A percentile compares a stretch with the other conserved stretches of the same genome.
Evolutionary conservation across 2,329 filamentous ascomycete genomes (phyloP).

Genomic region (Botrytis paeoniae): DNA sequence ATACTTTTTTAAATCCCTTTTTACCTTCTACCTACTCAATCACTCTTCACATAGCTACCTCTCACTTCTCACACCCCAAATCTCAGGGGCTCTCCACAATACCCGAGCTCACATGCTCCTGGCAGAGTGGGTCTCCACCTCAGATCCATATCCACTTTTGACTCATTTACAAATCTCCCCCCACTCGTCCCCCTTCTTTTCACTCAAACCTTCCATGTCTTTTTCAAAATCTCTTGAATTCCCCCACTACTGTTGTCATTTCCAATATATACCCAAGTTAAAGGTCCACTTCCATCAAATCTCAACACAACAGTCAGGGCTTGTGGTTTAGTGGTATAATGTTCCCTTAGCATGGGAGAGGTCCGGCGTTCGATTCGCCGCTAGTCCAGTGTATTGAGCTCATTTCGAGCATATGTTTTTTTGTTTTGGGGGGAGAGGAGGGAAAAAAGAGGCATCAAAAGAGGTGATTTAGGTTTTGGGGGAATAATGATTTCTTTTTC

Average conservation of each 20-base stretch:
- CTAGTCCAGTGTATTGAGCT: not conserved
- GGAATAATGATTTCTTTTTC: not conserved
- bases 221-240: not conserved
- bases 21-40: not conserved
- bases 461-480: not conserved
- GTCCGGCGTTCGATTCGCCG: too few species aligned
- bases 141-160: not conserved
- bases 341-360: not conserved
- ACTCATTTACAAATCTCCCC: not conserved
- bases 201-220: not conserved
- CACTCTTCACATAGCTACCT: not conserved
- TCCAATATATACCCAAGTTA: fast-evolving
- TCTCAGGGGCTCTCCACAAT: not conserved
- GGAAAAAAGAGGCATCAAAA: not conserved
- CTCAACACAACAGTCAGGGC: not conserved
- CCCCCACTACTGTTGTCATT: fast-evolving
- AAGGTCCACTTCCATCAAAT: fast-evolving
- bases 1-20: not conserved
- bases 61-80: not conserved
- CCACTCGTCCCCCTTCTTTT: not conserved
- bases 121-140: not conserved
- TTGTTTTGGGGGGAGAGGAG: not conserved
- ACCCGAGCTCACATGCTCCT: not conserved
- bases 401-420: fast-evolving
- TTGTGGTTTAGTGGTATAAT: not conserved